phyloP scores from a whole-genome alignment of 345 rosid species.

The Citrus australasica region DNA sequence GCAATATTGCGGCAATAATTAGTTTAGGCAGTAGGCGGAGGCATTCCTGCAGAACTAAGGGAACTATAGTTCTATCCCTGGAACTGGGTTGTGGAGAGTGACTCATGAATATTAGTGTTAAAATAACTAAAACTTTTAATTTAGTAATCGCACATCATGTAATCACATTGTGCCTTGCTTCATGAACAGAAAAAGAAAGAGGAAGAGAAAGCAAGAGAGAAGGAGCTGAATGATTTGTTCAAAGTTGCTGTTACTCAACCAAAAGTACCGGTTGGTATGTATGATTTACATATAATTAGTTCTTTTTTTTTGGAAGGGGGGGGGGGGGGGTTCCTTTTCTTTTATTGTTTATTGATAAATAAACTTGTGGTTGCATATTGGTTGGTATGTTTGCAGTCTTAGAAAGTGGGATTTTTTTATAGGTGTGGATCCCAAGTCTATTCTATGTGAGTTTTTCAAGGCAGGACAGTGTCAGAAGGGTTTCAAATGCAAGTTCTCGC shows the following conservation, averaged over 20 bases:
- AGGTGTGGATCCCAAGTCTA: slow-evolving; percentile 99
- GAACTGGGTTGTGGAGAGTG: not conserved
- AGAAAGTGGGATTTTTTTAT: slow-evolving; percentile 14
- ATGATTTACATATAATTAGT: not conserved
- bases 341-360: not conserved
- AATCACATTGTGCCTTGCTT: not conserved
- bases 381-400: slow-evolving; percentile 4
- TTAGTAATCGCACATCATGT: not conserved
- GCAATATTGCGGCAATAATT: not conserved
- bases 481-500: slow-evolving; percentile 94
- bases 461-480: slow-evolving; percentile 89
- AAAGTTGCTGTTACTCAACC: slow-evolving; percentile 96
- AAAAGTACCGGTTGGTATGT: slow-evolving; percentile 78
- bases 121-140: not conserved
- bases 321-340: not conserved
- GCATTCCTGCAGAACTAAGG: not conserved
- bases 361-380: not conserved
- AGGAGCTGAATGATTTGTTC: slow-evolving; percentile 87
- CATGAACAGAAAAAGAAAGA: slow-evolving; percentile 89
- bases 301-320: not conserved
- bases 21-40: not conserved
- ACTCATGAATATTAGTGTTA: not conserved
- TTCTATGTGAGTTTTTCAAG: slow-evolving; percentile 83
- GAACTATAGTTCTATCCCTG: too few relatives aligned
- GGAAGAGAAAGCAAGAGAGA: slow-evolving; percentile 93